Base-by-base conservation (phyloP, 106 monocot species). In the Vanilla planifolia region DNA sequence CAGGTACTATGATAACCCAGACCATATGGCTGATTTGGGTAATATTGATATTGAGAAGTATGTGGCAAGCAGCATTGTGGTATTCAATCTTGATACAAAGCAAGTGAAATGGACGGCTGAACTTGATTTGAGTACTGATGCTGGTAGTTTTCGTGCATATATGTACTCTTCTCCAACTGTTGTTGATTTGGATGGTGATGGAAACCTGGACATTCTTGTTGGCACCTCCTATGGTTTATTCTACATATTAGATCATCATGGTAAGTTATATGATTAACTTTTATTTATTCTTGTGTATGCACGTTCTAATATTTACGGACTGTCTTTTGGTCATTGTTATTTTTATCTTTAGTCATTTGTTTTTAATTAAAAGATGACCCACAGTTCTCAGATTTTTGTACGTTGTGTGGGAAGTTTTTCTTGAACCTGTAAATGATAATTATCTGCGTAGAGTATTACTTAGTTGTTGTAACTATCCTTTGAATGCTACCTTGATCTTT, bases 111-210 rank as follows among this genome's bases (percentile, higher is more conserved):
- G 96, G 96, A 87, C 71, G 33, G 68, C 74, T 3, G 87, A 96
- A 23, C 78, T 96, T 14, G 96, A 96, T 70, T 39, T 91, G 62
- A 91, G 96, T 69, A 72, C 68, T 50, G 81, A 91, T 64, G 66
- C 67, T 64, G 96, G 84, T 67, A 72, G 34, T 46, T 96, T 77
- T 46, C 84, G 79, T 68, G 80, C 82, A 37, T 82, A 91, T 57
- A 77, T 88, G 64, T 91, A 87, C 67, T 81, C 87, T 55, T 82
- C 96, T 63, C 96, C 96, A 9, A 87, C 87, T 46, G 96, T 96
- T 59, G 77, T 68, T 72, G 96, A 96, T 60, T 79, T 96, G 67
- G 96, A 96, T 79, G 91, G 96, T 61, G 96, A 96, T 77, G 92
- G 98, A 55, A 75, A 88, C 69, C 52, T 98, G 81, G 98, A 98